Base-by-base conservation (phyloP, 2,329 filamentous ascomycete species). In the Diaporthe sp. region DNA sequence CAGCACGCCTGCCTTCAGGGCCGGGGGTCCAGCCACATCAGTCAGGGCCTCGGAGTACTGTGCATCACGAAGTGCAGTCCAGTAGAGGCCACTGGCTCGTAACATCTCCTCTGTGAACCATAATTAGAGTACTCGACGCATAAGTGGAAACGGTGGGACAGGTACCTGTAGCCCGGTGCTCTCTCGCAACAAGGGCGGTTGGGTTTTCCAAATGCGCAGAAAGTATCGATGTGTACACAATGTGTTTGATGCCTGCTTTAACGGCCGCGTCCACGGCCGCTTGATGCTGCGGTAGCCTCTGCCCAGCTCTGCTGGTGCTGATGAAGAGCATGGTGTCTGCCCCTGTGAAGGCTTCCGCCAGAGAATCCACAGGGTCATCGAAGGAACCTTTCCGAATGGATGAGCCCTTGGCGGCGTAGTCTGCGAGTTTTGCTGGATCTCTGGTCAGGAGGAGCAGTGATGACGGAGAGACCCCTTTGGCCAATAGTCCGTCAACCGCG, bases 261-360 rank as follows among this genome's bases (percentile, higher is more conserved):
- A 51, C 44, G 4, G 62, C 62, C 1, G 62, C 62, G 6, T 68
- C 62, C 28, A 68, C 62, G 9, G 62, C 62, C 13, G 62, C 44
- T n/a, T 68, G 62, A 31, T 68, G 62, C 8, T 68, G 62, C 12
- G 62, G 62, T 25, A 68, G 62, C 22, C 62, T 68, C 22, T 68
- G 31, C 13, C 62, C 62, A 4, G 44, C 62, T 13, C 62, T 68
- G 31, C 44, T 51, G 5, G 62, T 68, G 42, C 62, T 68, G 31
- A 68, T 68, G 31, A 68, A 68, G 12, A 68, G 62, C 62, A 68
- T 68, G 10, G 31, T 68, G 7, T 51, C 62, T 22, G 62, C 62
- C 13, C 44, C 62, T 17, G 28, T 12, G 22, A 68, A 68, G 6
- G 62, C 62, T 19, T 68, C 62, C 12, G 62, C 62, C 13, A 68